Evolutionary conservation across 2,329 filamentous ascomycete species (phyloP).

Genomic region (Epichloe elymi): DNA sequence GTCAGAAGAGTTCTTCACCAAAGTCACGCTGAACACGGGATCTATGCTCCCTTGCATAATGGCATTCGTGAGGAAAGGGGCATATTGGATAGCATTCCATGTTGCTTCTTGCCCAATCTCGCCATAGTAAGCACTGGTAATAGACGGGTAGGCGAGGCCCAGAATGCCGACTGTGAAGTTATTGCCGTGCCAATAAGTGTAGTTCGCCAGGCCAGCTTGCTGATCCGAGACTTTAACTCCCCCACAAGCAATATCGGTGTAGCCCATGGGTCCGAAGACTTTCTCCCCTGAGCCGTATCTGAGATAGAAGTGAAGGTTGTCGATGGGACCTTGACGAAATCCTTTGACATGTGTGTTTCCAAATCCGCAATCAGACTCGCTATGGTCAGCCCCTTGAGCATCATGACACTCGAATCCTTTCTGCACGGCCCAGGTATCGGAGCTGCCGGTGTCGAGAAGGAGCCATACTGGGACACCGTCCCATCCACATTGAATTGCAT

Average conservation of each 20-base stretch:
- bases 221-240: constrained; percentile 31
- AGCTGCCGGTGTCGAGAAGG: constrained; percentile 36
- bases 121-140: constrained; percentile 35
- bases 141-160: constrained; percentile 35
- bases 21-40: constrained; percentile 34
- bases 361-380: constrained; percentile 26
- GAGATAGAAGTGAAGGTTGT: constrained; percentile 32
- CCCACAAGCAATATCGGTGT: constrained; percentile 32
- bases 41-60: constrained; percentile 30
- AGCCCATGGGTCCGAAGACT: constrained; percentile 33
- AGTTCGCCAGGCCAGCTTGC: constrained; percentile 35
- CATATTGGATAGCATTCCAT: constrained; percentile 29
- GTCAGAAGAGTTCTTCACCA: constrained; percentile 31
- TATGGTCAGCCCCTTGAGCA: constrained; percentile 16
- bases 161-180: constrained; percentile 38
- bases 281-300: constrained; percentile 37
- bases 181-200: constrained; percentile 37
- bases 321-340: constrained; percentile 27
- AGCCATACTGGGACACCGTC: constrained; percentile 26
- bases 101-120: constrained; percentile 23
- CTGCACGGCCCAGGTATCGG: constrained; percentile 36
- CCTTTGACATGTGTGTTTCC: constrained; percentile 23
- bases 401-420: constrained; percentile 29
- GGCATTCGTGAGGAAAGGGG: constrained; percentile 35
- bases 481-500: constrained; percentile 28